A percentile compares a stretch with the other conserved stretches of the same genome.
Conservation (phyloP, 495 filamentous ascomycete species). For the Penicillium simplicissimum region DNA sequence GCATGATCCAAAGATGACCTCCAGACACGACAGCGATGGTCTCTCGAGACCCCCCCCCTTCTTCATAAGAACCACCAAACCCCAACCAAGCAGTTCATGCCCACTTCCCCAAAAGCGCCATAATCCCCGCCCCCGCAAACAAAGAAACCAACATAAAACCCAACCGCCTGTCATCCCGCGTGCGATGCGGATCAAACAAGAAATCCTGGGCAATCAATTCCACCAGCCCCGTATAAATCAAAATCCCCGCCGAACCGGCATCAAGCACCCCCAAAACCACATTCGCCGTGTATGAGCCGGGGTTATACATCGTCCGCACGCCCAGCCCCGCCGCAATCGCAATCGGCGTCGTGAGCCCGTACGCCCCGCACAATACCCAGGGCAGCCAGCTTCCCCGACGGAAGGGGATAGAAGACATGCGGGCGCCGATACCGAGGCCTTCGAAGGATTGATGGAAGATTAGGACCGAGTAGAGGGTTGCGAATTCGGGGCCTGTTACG, state of each 20-base stretch:
- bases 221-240: conserved; percentile 45
- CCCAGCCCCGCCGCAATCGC: conserved; percentile 43
- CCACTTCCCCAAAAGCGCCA: conserved; percentile 46
- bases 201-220: conserved; percentile 44
- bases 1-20: background rate
- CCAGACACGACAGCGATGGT: background rate
- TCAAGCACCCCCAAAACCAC: conserved; percentile 44
- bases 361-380: conserved; percentile 36
- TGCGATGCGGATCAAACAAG: conserved; percentile 42
- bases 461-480: conserved; percentile 65
- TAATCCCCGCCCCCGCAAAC: conserved; percentile 39
- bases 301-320: conserved; percentile 41
- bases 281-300: conserved; percentile 38
- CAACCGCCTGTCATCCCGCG: conserved; percentile 33
- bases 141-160: conserved; percentile 38
- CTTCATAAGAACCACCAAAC: background rate
- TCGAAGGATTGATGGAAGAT: conserved; percentile 46
- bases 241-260: conserved; percentile 39
- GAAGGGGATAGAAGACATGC: conserved; percentile 49
- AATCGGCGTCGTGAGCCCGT: conserved; percentile 43
- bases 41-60: too few species aligned
- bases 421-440: conserved; percentile 39
- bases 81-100: conserved; percentile 23
- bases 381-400: conserved; percentile 41
- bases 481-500: conserved; percentile 62